Conservation (phyloP, 257 asterid genomes). For the Orobanche coerulescens region DNA sequence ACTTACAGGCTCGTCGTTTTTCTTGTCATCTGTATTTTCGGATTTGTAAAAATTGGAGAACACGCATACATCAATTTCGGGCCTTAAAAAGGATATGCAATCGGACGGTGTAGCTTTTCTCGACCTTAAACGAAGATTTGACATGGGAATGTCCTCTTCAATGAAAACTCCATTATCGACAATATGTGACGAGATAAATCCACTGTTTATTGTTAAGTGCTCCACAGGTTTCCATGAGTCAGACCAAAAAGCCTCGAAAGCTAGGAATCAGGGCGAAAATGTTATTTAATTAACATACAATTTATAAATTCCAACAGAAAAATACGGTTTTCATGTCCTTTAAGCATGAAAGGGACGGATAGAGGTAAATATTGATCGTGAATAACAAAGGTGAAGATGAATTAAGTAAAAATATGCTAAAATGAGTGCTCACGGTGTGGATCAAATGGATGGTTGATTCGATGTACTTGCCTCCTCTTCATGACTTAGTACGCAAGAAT, state of each 20-base stretch:
- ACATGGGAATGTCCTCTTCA: slow-evolving; percentile 51
- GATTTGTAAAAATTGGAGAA: slow-evolving; percentile 30
- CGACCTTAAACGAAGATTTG: slow-evolving; percentile 70
- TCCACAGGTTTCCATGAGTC: slow-evolving; percentile 78
- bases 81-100: slow-evolving; percentile 73
- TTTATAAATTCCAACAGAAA: not conserved
- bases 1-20: slow-evolving; percentile 44
- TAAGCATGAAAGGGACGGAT: too few relatives aligned
- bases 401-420: too few relatives aligned
- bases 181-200: slow-evolving; percentile 37
- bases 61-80: slow-evolving; percentile 71
- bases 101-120: slow-evolving; percentile 61
- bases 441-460: slow-evolving; percentile 49
- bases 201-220: slow-evolving; percentile 44
- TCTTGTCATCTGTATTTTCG: slow-evolving; percentile 34
- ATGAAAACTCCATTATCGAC: slow-evolving; percentile 33
- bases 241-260: slow-evolving; percentile 73
- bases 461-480: slow-evolving; percentile 63
- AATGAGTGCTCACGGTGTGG: slow-evolving; percentile 45
- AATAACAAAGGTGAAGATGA: not conserved
- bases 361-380: not conserved
- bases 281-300: not conserved
- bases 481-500: slow-evolving; percentile 25
- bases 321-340: too few relatives aligned
- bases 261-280: slow-evolving; percentile 36